Evolutionary conservation across 2,329 filamentous ascomycete genomes (phyloP), one percentile per base, ranked within the genome.

Genomic region (Botrytis cinerea): DNA sequence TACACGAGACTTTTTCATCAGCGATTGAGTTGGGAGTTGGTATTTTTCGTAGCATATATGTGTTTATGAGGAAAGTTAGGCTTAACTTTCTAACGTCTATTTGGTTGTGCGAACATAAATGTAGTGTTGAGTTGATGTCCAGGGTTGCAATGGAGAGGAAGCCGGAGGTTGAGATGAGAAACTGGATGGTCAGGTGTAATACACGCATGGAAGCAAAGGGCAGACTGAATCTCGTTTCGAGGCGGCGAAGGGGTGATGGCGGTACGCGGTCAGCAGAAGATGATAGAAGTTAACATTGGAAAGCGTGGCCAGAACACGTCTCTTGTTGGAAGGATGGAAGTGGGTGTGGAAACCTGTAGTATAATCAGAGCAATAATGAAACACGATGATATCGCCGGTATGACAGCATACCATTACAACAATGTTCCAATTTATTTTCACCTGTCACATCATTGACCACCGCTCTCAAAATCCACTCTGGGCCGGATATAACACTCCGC

Each of bases 51-150:
- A 57, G 35, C 66, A 57, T 68, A 68, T 57, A 57, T 43, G 35
- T 68, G 48, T 57, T 68, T 57, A 68, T 68, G 66, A 54, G 48
- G 66, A 57, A 68, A 68, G 35, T n/a, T 43, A 35, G 66, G 35
- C n/a, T 43, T 22, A 35, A 9, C 25, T 51, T 54, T 68, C 25
- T 25, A 20, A 57, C 66, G 48, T 57, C 38, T 57, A 32, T 68
- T 57, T 54, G 66, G 38, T 68, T 57, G 25, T 68, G 66, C 25
- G 48, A 38, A 68, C 28, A 54, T 43, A n/a, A 18, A 68, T 57
- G 48, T 28, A 68, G 66, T 68, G 35, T 43, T n/a, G 66, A n/a
- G 18, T 9, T 68, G 66, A 43, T 57, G n/a, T 48, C 14, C 28
- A 48, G 28, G 20, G 43, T 6, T 25, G 10, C 35, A 25, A 28